Percentiles rank a stretch among this genome's conserved stretches.
These are phyloP conservation scores for Nemania diffusa DNA, from an alignment of 2,329 filamentous ascomycete species.

Conservation along the genomic window DNA sequence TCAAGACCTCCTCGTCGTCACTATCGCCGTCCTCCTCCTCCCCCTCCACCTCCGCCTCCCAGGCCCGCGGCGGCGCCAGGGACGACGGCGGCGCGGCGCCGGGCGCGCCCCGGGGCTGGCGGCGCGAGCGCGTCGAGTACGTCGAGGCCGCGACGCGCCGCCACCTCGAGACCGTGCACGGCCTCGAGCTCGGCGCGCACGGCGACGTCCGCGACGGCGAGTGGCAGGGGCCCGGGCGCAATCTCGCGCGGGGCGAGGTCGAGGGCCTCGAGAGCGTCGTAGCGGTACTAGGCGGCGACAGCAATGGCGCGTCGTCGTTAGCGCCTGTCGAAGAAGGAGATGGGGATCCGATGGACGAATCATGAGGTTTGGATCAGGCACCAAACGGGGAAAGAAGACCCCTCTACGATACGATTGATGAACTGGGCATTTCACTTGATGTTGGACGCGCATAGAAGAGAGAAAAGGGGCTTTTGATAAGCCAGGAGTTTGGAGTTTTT, in stretches of 20 bases:
- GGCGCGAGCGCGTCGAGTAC: constrained; percentile 80
- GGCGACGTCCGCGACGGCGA: constrained; percentile 73
- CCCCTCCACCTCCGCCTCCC: constrained; percentile 29
- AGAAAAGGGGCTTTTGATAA: neutral
- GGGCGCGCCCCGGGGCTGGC: constrained; percentile 61
- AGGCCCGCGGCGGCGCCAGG: constrained; percentile 38
- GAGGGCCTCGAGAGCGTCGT: constrained; percentile 66
- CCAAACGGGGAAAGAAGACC: neutral
- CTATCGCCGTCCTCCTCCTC: too few species aligned
- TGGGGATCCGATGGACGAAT: constrained; percentile 44
- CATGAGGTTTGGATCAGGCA: constrained; percentile 35
- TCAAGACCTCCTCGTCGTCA: constrained; percentile 53
- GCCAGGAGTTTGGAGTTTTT: constrained; percentile 27
- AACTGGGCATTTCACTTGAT: neutral
- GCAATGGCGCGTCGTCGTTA: constrained; percentile 21
- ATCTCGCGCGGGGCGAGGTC: constrained; percentile 63
- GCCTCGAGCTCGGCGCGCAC: constrained; percentile 70
- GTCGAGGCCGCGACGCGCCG: constrained; percentile 82
- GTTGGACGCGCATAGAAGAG: neutral
- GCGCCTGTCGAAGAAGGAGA: constrained; percentile 25
- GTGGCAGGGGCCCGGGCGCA: constrained; percentile 67
- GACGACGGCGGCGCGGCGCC: constrained; percentile 43
- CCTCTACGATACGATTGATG: constrained; percentile 19
- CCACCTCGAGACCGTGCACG: constrained; percentile 77
- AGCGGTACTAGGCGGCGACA: constrained; percentile 54